Evolutionary conservation across 352 stramenopile species (phyloP).

Genomic region (Pythium coloratum): DNA sequence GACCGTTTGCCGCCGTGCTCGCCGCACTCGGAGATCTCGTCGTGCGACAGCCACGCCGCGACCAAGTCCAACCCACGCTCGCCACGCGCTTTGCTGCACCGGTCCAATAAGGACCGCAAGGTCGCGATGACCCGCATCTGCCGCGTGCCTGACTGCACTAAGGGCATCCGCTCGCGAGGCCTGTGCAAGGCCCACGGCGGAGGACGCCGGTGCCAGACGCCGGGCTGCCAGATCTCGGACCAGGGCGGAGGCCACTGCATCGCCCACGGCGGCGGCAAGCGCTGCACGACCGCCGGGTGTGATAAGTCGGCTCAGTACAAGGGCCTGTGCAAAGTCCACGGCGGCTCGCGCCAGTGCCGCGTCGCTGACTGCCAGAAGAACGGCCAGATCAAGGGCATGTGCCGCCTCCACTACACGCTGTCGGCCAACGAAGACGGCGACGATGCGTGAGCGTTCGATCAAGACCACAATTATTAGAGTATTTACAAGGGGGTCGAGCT

Average conservation of each 20-base stretch:
- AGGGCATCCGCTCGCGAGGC: conserved; percentile 77
- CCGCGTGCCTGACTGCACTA: conserved; percentile 72
- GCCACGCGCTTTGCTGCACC: conserved; percentile 2
- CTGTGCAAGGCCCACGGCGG: conserved; percentile 87
- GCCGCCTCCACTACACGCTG: conserved; percentile 56
- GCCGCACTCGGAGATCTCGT: conserved; percentile 23
- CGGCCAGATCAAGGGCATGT: conserved; percentile 78
- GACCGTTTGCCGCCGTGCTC: conserved; percentile 7
- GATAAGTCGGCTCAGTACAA: conserved; percentile 83
- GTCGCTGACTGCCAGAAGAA: conserved; percentile 78
- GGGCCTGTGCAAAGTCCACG: conserved; percentile 83
- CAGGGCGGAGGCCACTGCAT: conserved; percentile 80
- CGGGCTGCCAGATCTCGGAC: conserved; percentile 82
- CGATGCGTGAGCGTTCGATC: neutral
- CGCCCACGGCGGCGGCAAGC: conserved; percentile 58
- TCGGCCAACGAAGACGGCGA: conserved; percentile 25
- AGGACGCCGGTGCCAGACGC: conserved; percentile 71
- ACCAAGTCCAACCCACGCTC: conserved; percentile 1
- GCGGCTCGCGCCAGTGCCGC: conserved; percentile 71
- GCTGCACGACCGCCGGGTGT: conserved; percentile 58
- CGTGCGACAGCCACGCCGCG: conserved; percentile 14
- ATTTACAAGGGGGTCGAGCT: neutral
- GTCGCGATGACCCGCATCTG: conserved; percentile 65
- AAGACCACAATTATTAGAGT: neutral
- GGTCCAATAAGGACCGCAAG: conserved; percentile 17